Percentiles rank a stretch among this genome's conserved stretches.
Conservation (phyloP, 257 asterid genomes). For the Solanum pinnatisectum region DNA sequence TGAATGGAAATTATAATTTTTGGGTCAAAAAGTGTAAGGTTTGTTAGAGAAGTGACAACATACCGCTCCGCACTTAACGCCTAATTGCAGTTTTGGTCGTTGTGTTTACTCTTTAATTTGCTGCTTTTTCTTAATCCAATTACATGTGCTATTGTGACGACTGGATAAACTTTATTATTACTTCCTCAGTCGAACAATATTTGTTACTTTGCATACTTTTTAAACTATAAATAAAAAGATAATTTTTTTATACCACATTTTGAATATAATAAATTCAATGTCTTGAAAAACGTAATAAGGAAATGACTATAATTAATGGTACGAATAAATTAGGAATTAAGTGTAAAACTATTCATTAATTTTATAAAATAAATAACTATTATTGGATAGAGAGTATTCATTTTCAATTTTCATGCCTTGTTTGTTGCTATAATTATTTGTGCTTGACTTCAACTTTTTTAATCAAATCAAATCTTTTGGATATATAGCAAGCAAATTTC, state of each 20-base stretch:
- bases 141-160: not conserved
- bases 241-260: too few species aligned
- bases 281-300: too few species aligned
- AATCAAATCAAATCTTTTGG: not conserved
- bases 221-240: too few species aligned
- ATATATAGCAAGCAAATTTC: not conserved
- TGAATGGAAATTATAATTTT: not conserved
- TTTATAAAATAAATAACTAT: too few species aligned
- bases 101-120: not conserved
- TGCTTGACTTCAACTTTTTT: not conserved
- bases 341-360: too few species aligned
- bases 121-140: not conserved
- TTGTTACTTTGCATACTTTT: too few species aligned
- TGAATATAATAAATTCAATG: too few species aligned
- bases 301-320: too few species aligned
- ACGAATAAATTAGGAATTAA: too few species aligned
- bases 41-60: not conserved
- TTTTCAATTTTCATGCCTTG: not conserved
- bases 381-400: too few species aligned
- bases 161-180: not conserved
- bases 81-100: not conserved
- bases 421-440: not conserved
- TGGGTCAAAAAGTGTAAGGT: not conserved
- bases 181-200: too few species aligned
- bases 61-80: slow-evolving; percentile 1